A percentile compares a stretch with the other conserved stretches of the same genome.
Conservation (phyloP, 495 filamentous ascomycete species). For the Tetracladium setigerum region DNA sequence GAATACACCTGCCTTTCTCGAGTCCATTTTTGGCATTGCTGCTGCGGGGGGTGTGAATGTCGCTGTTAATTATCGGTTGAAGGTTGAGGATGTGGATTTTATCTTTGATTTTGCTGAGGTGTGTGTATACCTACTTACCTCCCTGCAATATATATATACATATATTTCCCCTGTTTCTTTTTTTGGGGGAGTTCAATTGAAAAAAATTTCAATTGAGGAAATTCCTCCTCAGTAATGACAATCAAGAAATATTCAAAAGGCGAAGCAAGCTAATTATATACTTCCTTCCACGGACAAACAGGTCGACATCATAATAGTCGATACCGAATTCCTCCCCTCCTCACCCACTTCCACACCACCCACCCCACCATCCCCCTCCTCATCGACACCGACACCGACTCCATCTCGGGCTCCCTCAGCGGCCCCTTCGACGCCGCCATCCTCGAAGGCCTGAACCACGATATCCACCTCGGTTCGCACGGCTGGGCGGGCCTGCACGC, state of each 20-base stretch:
- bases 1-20: slow-evolving; percentile 92
- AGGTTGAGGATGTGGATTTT: slow-evolving; percentile 79
- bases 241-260: too few species aligned
- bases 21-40: slow-evolving; percentile 80
- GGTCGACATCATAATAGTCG: slow-evolving; percentile 82
- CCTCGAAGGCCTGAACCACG: slow-evolving; percentile 67
- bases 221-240: too few species aligned
- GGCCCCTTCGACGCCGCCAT: slow-evolving; percentile 84
- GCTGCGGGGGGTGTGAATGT: slow-evolving; percentile 79
- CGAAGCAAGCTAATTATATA: not conserved
- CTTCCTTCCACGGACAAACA: slow-evolving; percentile 34
- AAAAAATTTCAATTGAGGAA: too few species aligned
- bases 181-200: not conserved
- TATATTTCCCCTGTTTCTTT: too few species aligned
- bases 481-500: slow-evolving; percentile 74
- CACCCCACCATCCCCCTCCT: slow-evolving; percentile 60
- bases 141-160: too few species aligned
- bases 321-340: slow-evolving; percentile 67
- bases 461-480: slow-evolving; percentile 47
- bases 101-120: slow-evolving; percentile 61
- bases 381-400: slow-evolving; percentile 81
- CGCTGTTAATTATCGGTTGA: slow-evolving; percentile 85
- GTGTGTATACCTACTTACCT: not conserved
- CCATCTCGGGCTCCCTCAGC: slow-evolving; percentile 56
- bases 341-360: slow-evolving; percentile 52